A percentile compares a stretch with the other conserved stretches of the same genome.
phyloP scores from a whole-genome alignment of 208 protist species.

The Naegleria fowleri region DNA sequence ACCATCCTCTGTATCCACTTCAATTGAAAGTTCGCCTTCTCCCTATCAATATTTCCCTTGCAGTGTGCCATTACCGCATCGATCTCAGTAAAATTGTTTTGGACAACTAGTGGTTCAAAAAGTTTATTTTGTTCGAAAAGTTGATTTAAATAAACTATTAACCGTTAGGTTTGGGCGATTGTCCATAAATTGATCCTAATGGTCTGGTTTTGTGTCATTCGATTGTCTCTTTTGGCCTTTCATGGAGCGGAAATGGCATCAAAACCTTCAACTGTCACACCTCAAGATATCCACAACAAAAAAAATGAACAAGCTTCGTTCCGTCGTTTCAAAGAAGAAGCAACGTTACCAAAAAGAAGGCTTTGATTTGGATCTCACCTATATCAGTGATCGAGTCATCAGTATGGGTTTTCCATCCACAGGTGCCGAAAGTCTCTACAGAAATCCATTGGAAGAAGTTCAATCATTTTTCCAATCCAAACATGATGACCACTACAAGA shows the following conservation, averaged over 20 bases:
- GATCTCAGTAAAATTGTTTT: too few species aligned
- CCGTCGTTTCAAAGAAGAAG: slow-evolving; percentile 79
- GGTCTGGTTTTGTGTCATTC: too few species aligned
- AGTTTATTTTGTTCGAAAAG: too few species aligned
- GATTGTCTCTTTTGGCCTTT: too few species aligned
- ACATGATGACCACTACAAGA: slow-evolving; percentile 75
- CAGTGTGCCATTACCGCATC: neutral
- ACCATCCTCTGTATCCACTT: neutral
- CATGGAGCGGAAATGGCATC: too few species aligned
- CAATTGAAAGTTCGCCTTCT: neutral
- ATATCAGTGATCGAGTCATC: slow-evolving; percentile 47
- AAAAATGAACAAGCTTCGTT: slow-evolving; percentile 42
- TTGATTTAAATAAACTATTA: too few species aligned
- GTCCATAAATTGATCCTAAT: too few species aligned
- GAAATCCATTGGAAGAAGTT: slow-evolving; percentile 84
- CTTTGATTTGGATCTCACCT: slow-evolving; percentile 86
- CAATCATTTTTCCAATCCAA: slow-evolving; percentile 74
- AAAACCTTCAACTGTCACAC: too few species aligned
- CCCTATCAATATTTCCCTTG: neutral
- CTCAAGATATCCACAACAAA: neutral
- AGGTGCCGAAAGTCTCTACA: slow-evolving; percentile 79
- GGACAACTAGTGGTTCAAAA: too few species aligned
- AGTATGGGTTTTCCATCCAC: slow-evolving; percentile 83
- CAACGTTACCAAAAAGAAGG: slow-evolving; percentile 69
- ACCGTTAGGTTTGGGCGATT: too few species aligned